Conservation (phyloP, 169 alveolate species). For the Neospora caninum region DNA sequence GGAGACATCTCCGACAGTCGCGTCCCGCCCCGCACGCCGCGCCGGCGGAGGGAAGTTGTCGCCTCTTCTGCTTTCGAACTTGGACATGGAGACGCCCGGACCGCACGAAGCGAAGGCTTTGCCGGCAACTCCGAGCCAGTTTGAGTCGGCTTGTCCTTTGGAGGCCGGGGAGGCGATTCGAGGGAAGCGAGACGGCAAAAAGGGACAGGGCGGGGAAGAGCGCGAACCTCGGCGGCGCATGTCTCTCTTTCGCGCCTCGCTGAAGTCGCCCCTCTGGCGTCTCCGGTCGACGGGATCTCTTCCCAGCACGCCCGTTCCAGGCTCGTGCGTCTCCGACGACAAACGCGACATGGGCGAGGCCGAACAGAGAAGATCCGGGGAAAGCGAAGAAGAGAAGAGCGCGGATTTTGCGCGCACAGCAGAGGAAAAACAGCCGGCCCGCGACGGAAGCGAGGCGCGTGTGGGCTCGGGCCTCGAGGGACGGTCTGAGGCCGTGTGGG, state of each 20-base stretch:
- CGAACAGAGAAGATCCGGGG: background rate
- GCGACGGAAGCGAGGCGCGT: background rate
- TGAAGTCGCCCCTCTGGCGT: background rate
- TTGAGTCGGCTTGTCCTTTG: too few relatives aligned
- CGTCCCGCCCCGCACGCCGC: too few relatives aligned
- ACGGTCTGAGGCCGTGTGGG: background rate
- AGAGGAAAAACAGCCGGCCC: background rate
- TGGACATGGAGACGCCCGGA: too few relatives aligned
- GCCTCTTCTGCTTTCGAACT: too few relatives aligned
- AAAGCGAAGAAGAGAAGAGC: background rate
- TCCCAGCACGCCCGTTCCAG: background rate
- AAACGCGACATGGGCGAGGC: too few relatives aligned
- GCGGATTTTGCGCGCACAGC: background rate
- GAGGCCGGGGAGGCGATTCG: too few relatives aligned
- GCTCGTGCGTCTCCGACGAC: background rate
- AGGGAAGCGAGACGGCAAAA: too few relatives aligned
- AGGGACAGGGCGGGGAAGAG: background rate
- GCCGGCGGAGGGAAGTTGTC: too few relatives aligned
- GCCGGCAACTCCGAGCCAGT: too few relatives aligned
- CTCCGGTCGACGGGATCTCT: background rate
- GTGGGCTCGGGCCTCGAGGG: background rate
- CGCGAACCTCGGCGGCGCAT: background rate
- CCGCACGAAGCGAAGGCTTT: too few relatives aligned
- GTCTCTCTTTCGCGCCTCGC: background rate
- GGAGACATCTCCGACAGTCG: too few relatives aligned